Base-by-base conservation (phyloP, 1,284 basidiomycete genomes). In the Ustilago hordei region DNA sequence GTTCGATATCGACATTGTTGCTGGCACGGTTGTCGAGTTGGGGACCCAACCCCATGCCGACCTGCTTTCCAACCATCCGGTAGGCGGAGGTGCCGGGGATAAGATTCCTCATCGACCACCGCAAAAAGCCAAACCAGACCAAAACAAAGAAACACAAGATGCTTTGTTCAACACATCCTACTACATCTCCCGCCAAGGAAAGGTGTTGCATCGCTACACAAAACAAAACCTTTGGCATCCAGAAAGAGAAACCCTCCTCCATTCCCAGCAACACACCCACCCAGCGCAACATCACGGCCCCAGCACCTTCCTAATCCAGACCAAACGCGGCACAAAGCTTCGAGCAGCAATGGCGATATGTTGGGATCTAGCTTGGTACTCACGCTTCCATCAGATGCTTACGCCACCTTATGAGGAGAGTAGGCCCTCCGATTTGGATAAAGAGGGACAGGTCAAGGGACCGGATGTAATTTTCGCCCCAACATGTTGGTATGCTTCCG, bases 211-310 rank as follows among this genome's bases (percentile, higher is more conserved):
- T 15, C 64, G 75, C 11, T 85, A 85, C 52, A 85, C 84, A 3
- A 85, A 85, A 55, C 79, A 81, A 35, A 80, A 83, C 45, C 67
- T 85, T 15, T 85, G 84, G 84, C 84, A 85, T 59, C 77, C 84
- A 7, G 84, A 85, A 66, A 75, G 83, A 4, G 55, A 64, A 28
- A 76, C 82, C 3, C 71, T 85, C 2, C 45, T 79, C 5, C 53
- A 64, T 3, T 78, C 80, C 2, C 78, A 74, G 35, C 55, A 65
- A 4, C 64, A 69, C 17, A 79, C 78, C 35, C 83, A 85, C 50
- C 72, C 81, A 3, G 53, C 62, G 8, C 75, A 75, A 13, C 75
- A 81, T 43, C 55, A 74, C 5, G 60, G 65, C 5, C 38, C 55
- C 13, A 60, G 73, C 8, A 69, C 75, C 1, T 85, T 85, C 52